Evolutionary conservation across 2,329 filamentous ascomycete genomes (phyloP), one percentile per base, ranked within the genome.

Genomic region (Aspergillus quadrilineatus): DNA sequence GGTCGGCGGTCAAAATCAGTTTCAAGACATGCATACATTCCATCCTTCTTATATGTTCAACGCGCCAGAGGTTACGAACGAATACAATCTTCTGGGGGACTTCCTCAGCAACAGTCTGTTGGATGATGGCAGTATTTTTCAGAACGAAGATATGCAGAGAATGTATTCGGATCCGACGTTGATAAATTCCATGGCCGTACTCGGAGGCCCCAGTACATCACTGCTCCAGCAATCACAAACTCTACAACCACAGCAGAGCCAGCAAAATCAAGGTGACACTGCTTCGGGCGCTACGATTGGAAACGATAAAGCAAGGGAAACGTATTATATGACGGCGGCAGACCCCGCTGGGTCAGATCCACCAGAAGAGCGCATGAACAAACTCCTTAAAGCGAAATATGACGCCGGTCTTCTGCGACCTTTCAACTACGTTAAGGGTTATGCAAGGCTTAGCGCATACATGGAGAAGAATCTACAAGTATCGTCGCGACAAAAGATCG

Each of bases 361-460:
- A 22, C 92, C 94, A 10, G 92, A 97, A 74, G 91, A 96, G 73
- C 89, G 94, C 58, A 96, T 99, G 90, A 89, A 93, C 68, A 91
- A 94, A 65, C 85, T 99, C 6, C 84, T 99, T 55, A 90, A 89
- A 72, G 94, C 94, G 61, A 99, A 99, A 75, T 95, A 96, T 75
- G 92, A 97, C 64, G 94, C 94, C 0, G 94, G 94, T 1, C 82
- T 99, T 68, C 80, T 99, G 57, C 94, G 92, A 69, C 94, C 94
- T 1, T 99, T 99, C 82, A 97, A 97, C 77, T 99, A 99, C 73
- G 90, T 97, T 65, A 96, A 95, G 69, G 94, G 94, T 10, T 99
- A 99, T 73, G 89, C 91, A 9, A 85, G 92, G 32, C 79, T 99
- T 47, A 90, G 92, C 61, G 86, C 88, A 60, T 99, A 97, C 73